phyloP scores from a whole-genome alignment of 2,329 filamentous ascomycete species.

The Rasamsonia emersonii region DNA sequence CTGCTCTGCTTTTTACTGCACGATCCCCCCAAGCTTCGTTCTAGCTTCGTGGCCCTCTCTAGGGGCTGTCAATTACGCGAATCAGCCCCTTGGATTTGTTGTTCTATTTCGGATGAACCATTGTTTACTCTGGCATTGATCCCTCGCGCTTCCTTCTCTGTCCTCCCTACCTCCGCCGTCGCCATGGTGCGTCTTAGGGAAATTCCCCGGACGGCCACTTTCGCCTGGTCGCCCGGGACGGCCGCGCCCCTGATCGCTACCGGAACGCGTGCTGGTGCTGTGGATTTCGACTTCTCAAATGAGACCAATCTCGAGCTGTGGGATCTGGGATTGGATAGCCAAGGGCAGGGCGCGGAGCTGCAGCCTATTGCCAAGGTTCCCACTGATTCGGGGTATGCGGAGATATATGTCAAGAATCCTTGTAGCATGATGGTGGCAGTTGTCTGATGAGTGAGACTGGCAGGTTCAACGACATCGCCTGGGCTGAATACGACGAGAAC shows the following conservation, averaged over 20 bases:
- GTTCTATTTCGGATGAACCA: conserved; percentile 7
- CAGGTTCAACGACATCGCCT: conserved; percentile 96
- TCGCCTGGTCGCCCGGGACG: conserved; percentile 86
- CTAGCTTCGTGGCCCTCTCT: conserved; percentile 5
- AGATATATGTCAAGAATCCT: not conserved
- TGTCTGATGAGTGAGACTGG: conserved; percentile 3
- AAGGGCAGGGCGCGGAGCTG: conserved; percentile 66
- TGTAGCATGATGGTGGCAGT: not conserved
- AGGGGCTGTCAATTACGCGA: too few relatives aligned
- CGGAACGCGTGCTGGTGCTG: conserved; percentile 87
- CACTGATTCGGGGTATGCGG: conserved; percentile 87
- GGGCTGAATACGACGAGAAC: conserved; percentile 73
- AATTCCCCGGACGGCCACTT: conserved; percentile 92
- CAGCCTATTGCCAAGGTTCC: conserved; percentile 74
- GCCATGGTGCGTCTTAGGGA: conserved; percentile 92
- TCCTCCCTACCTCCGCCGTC: conserved; percentile 17
- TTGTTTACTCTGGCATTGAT: conserved; percentile 8
- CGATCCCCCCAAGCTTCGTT: not conserved
- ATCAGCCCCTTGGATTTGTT: conserved; percentile 9
- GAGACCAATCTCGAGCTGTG: conserved; percentile 95
- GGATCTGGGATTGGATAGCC: conserved; percentile 76
- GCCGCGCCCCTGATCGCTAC: conserved; percentile 78
- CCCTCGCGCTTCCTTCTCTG: conserved; percentile 12
- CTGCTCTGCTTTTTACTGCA: conserved; percentile 2
- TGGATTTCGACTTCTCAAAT: conserved; percentile 95